Evolutionary conservation across 2,329 filamentous ascomycete species (phyloP), one percentile per base, ranked within the genome.

Genomic region (Aspergillus sojae): DNA sequence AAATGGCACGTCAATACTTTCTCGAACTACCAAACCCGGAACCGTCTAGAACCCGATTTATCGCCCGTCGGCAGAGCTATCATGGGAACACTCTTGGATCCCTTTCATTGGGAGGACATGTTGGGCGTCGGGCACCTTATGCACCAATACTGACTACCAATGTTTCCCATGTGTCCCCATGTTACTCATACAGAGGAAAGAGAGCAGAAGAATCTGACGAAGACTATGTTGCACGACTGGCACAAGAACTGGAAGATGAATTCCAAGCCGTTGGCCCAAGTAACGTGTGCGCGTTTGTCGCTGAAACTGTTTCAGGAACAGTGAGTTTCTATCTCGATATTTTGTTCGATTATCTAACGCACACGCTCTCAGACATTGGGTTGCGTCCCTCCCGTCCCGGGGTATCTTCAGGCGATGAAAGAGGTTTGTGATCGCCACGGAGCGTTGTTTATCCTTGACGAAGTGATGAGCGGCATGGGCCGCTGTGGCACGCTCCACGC

Each of bases 381-480:
- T 2, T 85, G 82, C 60, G 82, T 85, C 0, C 78, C 85, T 0
- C 71, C 86, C 0, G 76, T 84, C 0, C 71, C 74, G 1, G 86
- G 85, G 0, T 90, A 89, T 60, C 82, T 88, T 65, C 71, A 78
- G n/a, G 84, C 82, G 10, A 79, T 88, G 63, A 80, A 82, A 58
- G 71, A 74, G 0, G 78, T 90, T 0, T 89, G 87, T 71, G 79
- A 84, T 26, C 82, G 82, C 60, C 77, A 88, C 62, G 84, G 83
- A 2, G 83, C 84, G 0, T 78, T 89, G 2, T 77, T 88, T 5
- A 68, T 77, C 4, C 46, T 77, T 5, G 75, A 77, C 36, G 78
- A 80, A 57, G 79, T 88, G 58, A 88, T 88, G 85, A 85, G 81
- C 59, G 85, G 86, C 6, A 83, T 84, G 76, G 86, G 86, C 3